Evolutionary conservation across 371 early-diverging fungal genomes (phyloP).

Genomic region (Spraguea lophii): DNA sequence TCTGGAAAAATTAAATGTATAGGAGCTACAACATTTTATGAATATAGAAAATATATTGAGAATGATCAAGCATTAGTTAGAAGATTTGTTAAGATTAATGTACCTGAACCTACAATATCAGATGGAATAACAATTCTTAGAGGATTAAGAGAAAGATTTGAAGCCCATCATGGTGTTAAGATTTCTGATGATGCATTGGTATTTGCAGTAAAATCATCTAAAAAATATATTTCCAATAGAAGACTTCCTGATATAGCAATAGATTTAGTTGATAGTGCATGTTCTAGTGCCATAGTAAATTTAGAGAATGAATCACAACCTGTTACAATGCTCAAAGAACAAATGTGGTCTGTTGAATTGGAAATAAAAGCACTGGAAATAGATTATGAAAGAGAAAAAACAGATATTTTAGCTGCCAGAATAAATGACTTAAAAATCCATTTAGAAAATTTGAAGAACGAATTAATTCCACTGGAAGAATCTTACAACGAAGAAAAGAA

Average conservation of each 20-base stretch:
- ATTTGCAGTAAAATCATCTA: constrained; percentile 55
- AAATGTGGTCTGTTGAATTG: constrained; percentile 43
- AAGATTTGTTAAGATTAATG: constrained; percentile 60
- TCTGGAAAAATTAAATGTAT: constrained; percentile 57
- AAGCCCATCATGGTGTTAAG: constrained; percentile 62
- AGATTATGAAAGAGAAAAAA: constrained; percentile 25
- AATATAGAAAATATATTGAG: constrained; percentile 61
- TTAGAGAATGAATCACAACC: constrained; percentile 63
- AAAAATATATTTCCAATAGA: constrained; percentile 59
- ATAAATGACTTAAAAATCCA: constrained; percentile 23
- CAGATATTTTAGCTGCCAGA: constrained; percentile 6
- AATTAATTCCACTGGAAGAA: constrained; percentile 35
- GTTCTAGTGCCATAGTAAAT: constrained; percentile 56
- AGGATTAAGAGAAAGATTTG: constrained; percentile 60
- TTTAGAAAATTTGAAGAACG: constrained; percentile 22
- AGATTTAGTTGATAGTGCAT: constrained; percentile 67
- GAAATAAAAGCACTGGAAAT: constrained; percentile 40
- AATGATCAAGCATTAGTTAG: constrained; percentile 64
- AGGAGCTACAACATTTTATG: constrained; percentile 67
- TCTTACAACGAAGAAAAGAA: constrained; percentile 31
- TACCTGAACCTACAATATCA: constrained; percentile 59
- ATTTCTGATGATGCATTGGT: constrained; percentile 61
- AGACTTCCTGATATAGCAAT: constrained; percentile 68
- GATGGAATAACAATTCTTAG: constrained; percentile 64
- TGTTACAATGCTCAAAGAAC: constrained; percentile 50